A percentile compares a stretch with the other conserved stretches of the same genome.
These are phyloP conservation scores for Fusarium proliferatum DNA, from an alignment of 2,329 filamentous ascomycete genomes.

Conservation along the genomic window DNA sequence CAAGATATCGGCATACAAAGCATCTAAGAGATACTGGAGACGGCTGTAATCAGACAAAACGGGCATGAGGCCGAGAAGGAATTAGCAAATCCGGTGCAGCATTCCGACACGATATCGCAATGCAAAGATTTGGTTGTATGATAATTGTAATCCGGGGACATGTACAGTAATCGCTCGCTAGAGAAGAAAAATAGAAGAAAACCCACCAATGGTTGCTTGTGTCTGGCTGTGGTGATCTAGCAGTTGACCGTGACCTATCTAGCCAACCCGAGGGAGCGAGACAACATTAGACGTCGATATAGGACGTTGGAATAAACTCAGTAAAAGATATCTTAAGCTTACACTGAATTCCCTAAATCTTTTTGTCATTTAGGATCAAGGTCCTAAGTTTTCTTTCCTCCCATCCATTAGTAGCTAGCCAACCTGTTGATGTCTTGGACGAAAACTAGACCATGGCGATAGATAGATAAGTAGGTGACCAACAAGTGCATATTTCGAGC, in stretches of 20 bases:
- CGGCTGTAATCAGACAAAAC: background rate
- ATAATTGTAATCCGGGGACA: background rate
- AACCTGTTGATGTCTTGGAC: background rate
- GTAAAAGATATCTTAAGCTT: background rate
- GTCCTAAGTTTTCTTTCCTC: no score
- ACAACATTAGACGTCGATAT: no score
- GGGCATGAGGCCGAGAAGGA: background rate
- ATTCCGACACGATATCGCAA: background rate
- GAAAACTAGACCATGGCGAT: background rate
- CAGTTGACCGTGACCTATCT: background rate
- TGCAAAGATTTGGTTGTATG: background rate
- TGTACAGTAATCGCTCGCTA: slow-evolving; percentile 2
- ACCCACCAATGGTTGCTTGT: background rate
- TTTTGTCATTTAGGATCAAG: background rate
- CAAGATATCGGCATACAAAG: background rate
- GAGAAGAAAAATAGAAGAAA: background rate
- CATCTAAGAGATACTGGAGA: background rate
- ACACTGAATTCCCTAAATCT: background rate
- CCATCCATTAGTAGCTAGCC: no score
- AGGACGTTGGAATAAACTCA: background rate
- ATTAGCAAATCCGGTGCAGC: background rate
- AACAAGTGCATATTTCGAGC: background rate
- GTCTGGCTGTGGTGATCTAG: background rate
- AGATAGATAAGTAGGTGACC: background rate
- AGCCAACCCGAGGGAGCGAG: background rate